Base-by-base conservation (phyloP, 2,329 filamentous ascomycete genomes). In the Zopfia rhizophila region DNA sequence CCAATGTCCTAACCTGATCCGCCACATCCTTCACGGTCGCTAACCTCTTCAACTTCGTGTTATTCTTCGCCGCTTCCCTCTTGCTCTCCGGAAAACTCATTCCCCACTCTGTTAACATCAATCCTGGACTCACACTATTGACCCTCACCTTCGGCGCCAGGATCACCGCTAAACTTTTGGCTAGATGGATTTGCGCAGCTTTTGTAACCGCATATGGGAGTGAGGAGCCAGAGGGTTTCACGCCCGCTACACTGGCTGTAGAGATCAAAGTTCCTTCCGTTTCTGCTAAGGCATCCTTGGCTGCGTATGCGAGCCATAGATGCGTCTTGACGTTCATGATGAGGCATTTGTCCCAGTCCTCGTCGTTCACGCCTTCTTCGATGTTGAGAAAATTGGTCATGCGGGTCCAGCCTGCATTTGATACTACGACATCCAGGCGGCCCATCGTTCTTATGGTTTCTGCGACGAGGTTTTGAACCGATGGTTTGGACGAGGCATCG, bases 171-270 rank as follows among this genome's bases (percentile, higher is more conserved):
- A 89, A 70, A 47, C 83, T 82, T 61, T 85, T 86, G 74, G 85
- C 84, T 32, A 88, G 69, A 68, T 89, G 86, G 40, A 89, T 71
- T 46, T 82, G 81, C 8, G 90, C 90, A 1, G 89, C 88, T 65
- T 94, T 94, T 14, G 88, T 89, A 5, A 91, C 87, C 0, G 85
- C 79, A 63, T 94, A 94, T 4, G 90, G 83, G 80, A 85, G 77
- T 35, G 77, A 80, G 81, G 83, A 87, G 1, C 86, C 86, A 48
- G 78, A 82, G 0, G 82, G 79, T 58, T 79, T 83, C 2, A 89
- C 80, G 1, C 85, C 86, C 0, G 86, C 86, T 17, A 88, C 60
- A 31, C 80, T 84, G 0, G 86, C 83, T 0, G 85, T 87, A 1
- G 80, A 83, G 52, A 89, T 79, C 54, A 89, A 88, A 0, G 75